Percentiles rank a stretch among this genome's conserved stretches.
Evolutionary conservation across 1,284 basidiomycete species (phyloP).

Genomic region (Ustilago tritici): DNA sequence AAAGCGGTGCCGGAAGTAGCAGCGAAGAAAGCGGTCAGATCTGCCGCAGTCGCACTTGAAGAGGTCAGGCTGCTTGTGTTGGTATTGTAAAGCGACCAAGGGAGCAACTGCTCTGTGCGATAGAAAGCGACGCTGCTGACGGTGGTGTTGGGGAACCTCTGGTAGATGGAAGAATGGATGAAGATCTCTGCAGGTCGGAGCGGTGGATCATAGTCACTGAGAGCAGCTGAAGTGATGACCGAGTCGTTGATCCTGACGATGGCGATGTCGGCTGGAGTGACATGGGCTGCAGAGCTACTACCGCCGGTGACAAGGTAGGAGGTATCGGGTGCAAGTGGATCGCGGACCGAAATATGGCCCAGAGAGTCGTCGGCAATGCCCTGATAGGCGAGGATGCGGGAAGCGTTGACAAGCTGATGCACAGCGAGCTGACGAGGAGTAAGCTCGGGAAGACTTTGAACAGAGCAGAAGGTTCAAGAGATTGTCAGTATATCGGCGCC

Average conservation of each 20-base stretch:
- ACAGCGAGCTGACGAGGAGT: constrained; percentile 46
- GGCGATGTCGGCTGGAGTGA: constrained; percentile 46
- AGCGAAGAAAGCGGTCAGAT: constrained; percentile 27
- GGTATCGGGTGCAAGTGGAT: constrained; percentile 33
- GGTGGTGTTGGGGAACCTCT: constrained; percentile 39
- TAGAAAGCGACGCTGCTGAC: constrained; percentile 48
- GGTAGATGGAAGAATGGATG: constrained; percentile 48
- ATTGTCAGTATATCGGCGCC: too few species aligned
- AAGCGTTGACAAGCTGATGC: constrained; percentile 50
- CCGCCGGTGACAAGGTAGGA: constrained; percentile 38
- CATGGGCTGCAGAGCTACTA: constrained; percentile 21
- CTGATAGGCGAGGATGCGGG: constrained; percentile 42
- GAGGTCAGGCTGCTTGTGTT: constrained; percentile 6
- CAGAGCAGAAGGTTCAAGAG: neutral
- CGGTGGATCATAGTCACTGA: constrained; percentile 25
- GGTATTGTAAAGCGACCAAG: constrained; percentile 31
- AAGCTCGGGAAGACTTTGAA: constrained; percentile 25
- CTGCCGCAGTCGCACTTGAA: constrained; percentile 10
- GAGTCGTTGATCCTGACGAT: constrained; percentile 47
- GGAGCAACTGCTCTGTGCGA: constrained; percentile 37
- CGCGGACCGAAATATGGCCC: constrained; percentile 45
- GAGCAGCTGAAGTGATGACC: constrained; percentile 33
- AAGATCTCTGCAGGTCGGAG: constrained; percentile 38
- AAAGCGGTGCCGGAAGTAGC: constrained; percentile 29
- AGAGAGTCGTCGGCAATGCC: constrained; percentile 43